Percentiles rank a stretch among this genome's conserved stretches.
Evolutionary conservation across 2,329 filamentous ascomycete genomes (phyloP).

Genomic region (Trichoderma sp.): DNA sequence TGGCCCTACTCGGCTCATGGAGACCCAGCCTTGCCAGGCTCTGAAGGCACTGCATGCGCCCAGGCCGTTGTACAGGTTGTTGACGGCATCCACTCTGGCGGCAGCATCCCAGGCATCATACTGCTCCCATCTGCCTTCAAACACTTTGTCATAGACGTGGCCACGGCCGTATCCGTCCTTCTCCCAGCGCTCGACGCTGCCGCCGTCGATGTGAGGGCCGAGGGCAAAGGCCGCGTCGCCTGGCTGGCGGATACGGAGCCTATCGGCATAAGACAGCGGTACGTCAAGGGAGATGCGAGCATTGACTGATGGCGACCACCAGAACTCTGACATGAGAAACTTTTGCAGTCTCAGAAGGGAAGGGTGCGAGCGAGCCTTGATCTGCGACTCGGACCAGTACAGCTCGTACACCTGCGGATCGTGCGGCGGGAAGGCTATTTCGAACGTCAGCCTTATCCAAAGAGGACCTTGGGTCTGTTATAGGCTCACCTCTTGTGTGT

Average conservation of each 20-base stretch:
- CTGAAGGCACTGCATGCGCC: slow-evolving; percentile 84
- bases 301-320: slow-evolving; percentile 56
- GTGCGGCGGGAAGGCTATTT: slow-evolving; percentile 63
- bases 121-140: slow-evolving; percentile 74
- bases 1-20: slow-evolving; percentile 72
- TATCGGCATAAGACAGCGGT: slow-evolving; percentile 70
- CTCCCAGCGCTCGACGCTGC: slow-evolving; percentile 77
- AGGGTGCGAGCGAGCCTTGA: slow-evolving; percentile 67
- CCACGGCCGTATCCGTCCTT: slow-evolving; percentile 65
- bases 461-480: no score
- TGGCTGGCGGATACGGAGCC: slow-evolving; percentile 70
- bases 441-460: neutral
- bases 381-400: slow-evolving; percentile 72
- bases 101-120: slow-evolving; percentile 83
- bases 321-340: slow-evolving; percentile 63
- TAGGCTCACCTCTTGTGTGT: slow-evolving; percentile 52
- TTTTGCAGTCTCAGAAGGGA: slow-evolving; percentile 63
- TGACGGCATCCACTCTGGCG: slow-evolving; percentile 66
- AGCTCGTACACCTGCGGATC: slow-evolving; percentile 72
- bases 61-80: slow-evolving; percentile 77
- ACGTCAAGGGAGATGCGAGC: slow-evolving; percentile 54
- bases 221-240: slow-evolving; percentile 72
- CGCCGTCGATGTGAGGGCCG: slow-evolving; percentile 73
- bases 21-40: slow-evolving; percentile 88
- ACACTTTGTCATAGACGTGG: slow-evolving; percentile 72